A percentile compares a stretch with the other conserved stretches of the same genome.
These are phyloP conservation scores for Polyporus tsugae DNA, from an alignment of 1,284 basidiomycete species.

Conservation along the genomic window DNA sequence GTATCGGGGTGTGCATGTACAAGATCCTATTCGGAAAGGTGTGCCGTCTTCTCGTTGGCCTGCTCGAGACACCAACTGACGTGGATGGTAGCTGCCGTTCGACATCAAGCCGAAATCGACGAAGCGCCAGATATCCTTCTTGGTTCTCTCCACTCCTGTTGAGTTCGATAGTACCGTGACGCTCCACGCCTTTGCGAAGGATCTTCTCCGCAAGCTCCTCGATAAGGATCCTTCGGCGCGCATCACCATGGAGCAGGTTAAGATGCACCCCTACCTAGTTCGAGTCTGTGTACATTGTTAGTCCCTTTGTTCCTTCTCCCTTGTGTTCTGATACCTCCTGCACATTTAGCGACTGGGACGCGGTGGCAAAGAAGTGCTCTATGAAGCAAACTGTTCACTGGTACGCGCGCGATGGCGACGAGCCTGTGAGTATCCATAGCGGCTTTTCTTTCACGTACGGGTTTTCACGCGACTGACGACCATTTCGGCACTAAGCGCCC, in stretches of 20 bases:
- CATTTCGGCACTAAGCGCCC: neutral
- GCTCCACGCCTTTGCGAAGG: neutral
- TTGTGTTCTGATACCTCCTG: neutral
- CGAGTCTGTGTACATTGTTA: slow-evolving; percentile 21
- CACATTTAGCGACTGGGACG: neutral
- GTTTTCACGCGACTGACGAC: neutral
- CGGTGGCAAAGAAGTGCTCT: neutral
- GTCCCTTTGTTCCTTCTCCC: neutral
- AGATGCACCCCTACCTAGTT: slow-evolving; percentile 32
- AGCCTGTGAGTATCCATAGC: neutral
- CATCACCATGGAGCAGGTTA: slow-evolving; percentile 26
- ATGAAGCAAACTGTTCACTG: neutral
- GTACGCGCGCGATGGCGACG: neutral
- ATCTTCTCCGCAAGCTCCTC: slow-evolving; percentile 27
- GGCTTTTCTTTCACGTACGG: neutral
- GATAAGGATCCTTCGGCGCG: slow-evolving; percentile 29
- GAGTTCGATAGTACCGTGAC: neutral
- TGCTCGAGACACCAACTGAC: slow-evolving; percentile 55
- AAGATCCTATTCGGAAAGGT: neutral
- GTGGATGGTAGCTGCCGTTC: neutral
- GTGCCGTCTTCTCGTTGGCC: neutral
- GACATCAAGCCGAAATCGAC: slow-evolving; percentile 17
- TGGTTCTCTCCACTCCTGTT: neutral
- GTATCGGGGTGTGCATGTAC: slow-evolving; percentile 62
- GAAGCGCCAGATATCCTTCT: neutral